These are phyloP conservation scores for Coemansia sp. DNA, from an alignment of 371 early-diverging fungal genomes.

Conservation along the genomic window DNA sequence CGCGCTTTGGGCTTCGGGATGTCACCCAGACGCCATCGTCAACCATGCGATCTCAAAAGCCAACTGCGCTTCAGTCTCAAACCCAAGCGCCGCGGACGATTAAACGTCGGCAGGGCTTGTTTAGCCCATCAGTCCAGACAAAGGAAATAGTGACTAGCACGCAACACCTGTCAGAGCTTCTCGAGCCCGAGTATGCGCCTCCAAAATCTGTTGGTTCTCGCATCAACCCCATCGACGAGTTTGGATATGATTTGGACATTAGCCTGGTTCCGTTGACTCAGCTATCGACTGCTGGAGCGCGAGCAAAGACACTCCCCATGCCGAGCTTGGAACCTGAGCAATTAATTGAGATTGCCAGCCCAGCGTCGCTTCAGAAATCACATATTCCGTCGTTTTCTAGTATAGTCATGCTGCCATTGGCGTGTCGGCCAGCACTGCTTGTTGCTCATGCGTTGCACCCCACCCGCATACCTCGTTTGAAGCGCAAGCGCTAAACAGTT, in stretches of 20 bases:
- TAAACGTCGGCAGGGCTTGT: conserved; percentile 32
- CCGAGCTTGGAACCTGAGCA: conserved; percentile 27
- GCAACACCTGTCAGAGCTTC: conserved; percentile 1
- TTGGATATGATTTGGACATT: conserved; percentile 45
- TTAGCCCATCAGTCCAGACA: conserved; percentile 5
- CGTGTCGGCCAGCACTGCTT: conserved; percentile 15
- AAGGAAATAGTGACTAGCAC: background rate
- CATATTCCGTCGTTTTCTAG: background rate
- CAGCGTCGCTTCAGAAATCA: background rate
- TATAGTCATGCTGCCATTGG: conserved; percentile 5
- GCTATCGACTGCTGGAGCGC: conserved; percentile 9
- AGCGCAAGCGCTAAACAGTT: conserved; percentile 43
- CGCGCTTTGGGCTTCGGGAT: conserved; percentile 26
- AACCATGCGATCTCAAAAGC: background rate
- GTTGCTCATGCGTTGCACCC: conserved; percentile 34
- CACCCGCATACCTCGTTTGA: conserved; percentile 43
- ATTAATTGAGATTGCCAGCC: conserved; percentile 11
- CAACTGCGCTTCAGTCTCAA: conserved; percentile 2
- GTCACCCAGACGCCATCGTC: conserved; percentile 21
- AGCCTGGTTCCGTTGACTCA: conserved; percentile 38
- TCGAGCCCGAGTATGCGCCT: conserved; percentile 51
- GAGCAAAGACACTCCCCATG: conserved; percentile 15
- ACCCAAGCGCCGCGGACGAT: conserved; percentile 28
- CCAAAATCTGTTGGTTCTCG: conserved; percentile 5
- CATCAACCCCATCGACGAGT: conserved; percentile 32